phyloP scores from a whole-genome alignment of 2,329 filamentous ascomycete genomes.

The Fusarium cicatricum region DNA sequence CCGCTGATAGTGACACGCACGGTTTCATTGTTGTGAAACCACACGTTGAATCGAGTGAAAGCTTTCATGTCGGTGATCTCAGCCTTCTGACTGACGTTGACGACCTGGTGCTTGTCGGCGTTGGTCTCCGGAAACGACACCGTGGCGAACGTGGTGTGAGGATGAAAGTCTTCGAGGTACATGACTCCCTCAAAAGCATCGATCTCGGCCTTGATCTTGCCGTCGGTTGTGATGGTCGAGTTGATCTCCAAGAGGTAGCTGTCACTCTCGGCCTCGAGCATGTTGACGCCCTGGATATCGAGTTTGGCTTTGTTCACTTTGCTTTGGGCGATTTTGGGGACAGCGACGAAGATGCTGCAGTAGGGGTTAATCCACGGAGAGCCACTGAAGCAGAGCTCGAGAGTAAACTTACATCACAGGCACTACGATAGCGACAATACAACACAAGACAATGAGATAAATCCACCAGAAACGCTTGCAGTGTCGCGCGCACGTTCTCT shows the following conservation, averaged over 20 bases:
- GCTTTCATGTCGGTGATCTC: slow-evolving; percentile 57
- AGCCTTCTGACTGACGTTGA: slow-evolving; percentile 61
- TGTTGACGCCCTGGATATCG: slow-evolving; percentile 58
- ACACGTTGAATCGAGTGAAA: slow-evolving; percentile 63
- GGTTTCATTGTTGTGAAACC: slow-evolving; percentile 60
- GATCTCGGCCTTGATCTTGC: slow-evolving; percentile 60
- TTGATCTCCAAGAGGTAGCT: slow-evolving; percentile 63
- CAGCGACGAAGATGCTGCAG: slow-evolving; percentile 61
- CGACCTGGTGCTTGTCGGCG: slow-evolving; percentile 56
- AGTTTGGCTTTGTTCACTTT: slow-evolving; percentile 64
- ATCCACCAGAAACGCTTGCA: slow-evolving; percentile 69
- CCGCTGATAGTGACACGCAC: slow-evolving; percentile 61
- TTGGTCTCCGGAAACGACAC: slow-evolving; percentile 62
- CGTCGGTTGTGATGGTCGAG: slow-evolving; percentile 62
- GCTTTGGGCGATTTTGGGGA: slow-evolving; percentile 64
- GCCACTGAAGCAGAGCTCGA: background rate
- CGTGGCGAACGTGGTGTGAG: slow-evolving; percentile 58
- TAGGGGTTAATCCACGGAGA: slow-evolving; percentile 14
- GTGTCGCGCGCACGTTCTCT: slow-evolving; percentile 54
- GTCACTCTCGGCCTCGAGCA: slow-evolving; percentile 56
- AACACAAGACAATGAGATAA: slow-evolving; percentile 60
- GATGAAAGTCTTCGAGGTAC: slow-evolving; percentile 60
- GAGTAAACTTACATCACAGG: slow-evolving; percentile 64
- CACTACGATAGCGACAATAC: slow-evolving; percentile 63
- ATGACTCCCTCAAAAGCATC: slow-evolving; percentile 61